A percentile compares a stretch with the other conserved stretches of the same genome.
phyloP scores from a whole-genome alignment of 495 filamentous ascomycete genomes.

The Choiromyces venosus region DNA sequence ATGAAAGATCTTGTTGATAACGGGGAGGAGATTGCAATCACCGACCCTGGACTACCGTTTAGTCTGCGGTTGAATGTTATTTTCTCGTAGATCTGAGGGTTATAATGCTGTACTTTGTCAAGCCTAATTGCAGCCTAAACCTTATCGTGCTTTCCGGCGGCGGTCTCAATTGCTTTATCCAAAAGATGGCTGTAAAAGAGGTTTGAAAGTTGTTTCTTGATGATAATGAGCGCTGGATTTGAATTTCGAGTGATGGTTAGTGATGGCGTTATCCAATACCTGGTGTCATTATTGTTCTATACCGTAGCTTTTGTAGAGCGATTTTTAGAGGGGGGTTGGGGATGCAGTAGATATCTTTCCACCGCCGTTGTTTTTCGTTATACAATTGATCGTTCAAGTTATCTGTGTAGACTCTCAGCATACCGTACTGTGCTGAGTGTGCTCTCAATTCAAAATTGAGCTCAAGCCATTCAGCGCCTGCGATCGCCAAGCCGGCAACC shows the following conservation, averaged over 20 bases:
- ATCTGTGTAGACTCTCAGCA: not conserved
- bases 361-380: not conserved
- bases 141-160: not conserved
- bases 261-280: not conserved
- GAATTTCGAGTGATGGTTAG: not conserved
- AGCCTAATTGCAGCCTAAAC: not conserved
- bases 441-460: not conserved
- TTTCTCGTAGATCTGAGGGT: constrained; percentile 16
- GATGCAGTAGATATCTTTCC: not conserved
- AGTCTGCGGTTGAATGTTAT: constrained; percentile 36
- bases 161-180: not conserved
- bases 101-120: not conserved
- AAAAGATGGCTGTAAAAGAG: not conserved
- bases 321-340: not conserved
- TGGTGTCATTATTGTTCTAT: not conserved
- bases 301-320: not conserved
- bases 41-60: constrained; percentile 36
- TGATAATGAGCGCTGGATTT: not conserved
- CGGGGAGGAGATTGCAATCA: constrained; percentile 55
- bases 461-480: not conserved
- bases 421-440: too few relatives aligned
- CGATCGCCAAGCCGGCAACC: not conserved
- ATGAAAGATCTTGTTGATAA: constrained; percentile 56
- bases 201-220: not conserved
- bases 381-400: not conserved